Conservation (phyloP, 352 stramenopile genomes). For the Lagenidium sp. region DNA sequence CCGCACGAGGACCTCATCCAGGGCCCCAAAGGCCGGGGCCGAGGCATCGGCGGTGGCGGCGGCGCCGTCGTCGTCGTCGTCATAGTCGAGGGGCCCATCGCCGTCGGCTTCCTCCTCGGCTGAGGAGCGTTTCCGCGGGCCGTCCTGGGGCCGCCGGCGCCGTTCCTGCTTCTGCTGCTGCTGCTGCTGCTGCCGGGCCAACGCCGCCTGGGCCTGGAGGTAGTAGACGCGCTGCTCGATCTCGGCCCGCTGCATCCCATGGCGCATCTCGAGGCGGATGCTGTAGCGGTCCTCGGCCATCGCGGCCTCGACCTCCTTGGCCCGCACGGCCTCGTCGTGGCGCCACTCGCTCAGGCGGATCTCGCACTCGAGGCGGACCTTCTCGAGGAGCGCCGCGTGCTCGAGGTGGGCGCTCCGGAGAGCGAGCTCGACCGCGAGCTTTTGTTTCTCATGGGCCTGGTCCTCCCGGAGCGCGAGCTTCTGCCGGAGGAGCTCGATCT, state of each 20-base stretch:
- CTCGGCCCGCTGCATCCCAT: slow-evolving; percentile 41
- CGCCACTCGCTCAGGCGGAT: slow-evolving; percentile 38
- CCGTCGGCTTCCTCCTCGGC: too few relatives aligned
- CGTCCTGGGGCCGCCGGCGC: too few relatives aligned
- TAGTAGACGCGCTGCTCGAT: slow-evolving; percentile 54
- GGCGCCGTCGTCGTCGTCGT: too few relatives aligned
- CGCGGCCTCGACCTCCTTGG: slow-evolving; percentile 36
- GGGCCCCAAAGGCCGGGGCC: slow-evolving; percentile 23
- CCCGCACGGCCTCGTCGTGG: slow-evolving; percentile 39
- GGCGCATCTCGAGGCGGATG: slow-evolving; percentile 50
- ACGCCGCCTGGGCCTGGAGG: slow-evolving; percentile 26
- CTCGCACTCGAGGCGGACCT: slow-evolving; percentile 36
- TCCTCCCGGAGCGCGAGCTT: slow-evolving; percentile 37
- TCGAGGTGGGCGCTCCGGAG: slow-evolving; percentile 36
- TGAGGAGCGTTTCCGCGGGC: too few relatives aligned
- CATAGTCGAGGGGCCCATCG: too few relatives aligned
- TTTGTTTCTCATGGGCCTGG: slow-evolving; percentile 42
- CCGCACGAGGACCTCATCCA: slow-evolving; percentile 56
- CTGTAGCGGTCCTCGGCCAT: slow-evolving; percentile 64
- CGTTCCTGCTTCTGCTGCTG: not conserved
- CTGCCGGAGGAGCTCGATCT: slow-evolving; percentile 54
- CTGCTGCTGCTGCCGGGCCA: not conserved
- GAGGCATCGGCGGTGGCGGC: too few relatives aligned
- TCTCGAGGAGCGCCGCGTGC: slow-evolving; percentile 33
- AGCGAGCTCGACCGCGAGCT: slow-evolving; percentile 34